phyloP scores from a whole-genome alignment of 2,329 filamentous ascomycete genomes.

The Cercospora sp. region DNA sequence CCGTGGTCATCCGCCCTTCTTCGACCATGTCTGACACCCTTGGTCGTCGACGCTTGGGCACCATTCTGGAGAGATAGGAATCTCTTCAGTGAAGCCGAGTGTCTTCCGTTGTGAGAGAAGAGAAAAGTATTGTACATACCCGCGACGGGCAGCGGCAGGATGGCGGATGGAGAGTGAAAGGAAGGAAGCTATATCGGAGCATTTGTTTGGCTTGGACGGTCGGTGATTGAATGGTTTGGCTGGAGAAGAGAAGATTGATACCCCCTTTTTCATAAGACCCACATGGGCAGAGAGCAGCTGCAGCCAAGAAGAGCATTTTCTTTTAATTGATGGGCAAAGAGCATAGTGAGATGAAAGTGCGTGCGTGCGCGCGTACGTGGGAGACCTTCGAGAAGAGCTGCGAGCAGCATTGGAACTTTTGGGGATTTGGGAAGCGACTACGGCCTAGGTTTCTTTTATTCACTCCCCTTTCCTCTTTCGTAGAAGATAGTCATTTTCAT shows the following conservation, averaged over 20 bases:
- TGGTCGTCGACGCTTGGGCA: slow-evolving; percentile 5
- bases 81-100: slow-evolving; percentile 8
- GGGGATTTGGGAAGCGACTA: not conserved
- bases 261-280: slow-evolving; percentile 4
- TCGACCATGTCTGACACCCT: slow-evolving; percentile 2
- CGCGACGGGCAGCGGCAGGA: not conserved
- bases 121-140: not conserved
- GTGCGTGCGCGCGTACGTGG: not conserved
- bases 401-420: not conserved
- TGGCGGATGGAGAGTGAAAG: not conserved
- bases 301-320: not conserved
- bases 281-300: not conserved
- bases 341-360: not conserved
- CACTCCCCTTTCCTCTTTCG: not conserved
- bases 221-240: not conserved
- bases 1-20: slow-evolving; percentile 7
- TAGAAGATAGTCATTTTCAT: slow-evolving; percentile 7
- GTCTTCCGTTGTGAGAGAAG: not conserved
- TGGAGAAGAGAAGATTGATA: slow-evolving; percentile 7
- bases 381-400: not conserved
- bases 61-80: slow-evolving; percentile 14
- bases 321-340: not conserved
- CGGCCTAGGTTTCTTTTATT: not conserved
- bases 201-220: not conserved
- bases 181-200: not conserved